A percentile compares a stretch with the other conserved stretches of the same genome.
Evolutionary conservation across 2,329 filamentous ascomycete species (phyloP).

Genomic region (Alternaria ventricosa): DNA sequence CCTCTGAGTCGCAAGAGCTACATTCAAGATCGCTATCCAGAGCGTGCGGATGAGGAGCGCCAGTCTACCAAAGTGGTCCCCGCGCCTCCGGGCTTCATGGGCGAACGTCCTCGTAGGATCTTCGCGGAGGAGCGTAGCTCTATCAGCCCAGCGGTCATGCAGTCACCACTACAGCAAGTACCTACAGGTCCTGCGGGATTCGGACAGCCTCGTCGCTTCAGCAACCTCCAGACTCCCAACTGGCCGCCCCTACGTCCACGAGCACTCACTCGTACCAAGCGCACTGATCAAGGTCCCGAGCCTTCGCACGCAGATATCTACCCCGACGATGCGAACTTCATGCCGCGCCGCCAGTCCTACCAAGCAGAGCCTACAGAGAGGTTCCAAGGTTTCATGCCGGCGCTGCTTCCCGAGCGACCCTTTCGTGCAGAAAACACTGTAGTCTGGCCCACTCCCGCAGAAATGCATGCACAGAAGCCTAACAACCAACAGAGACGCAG

Average conservation of each 20-base stretch:
- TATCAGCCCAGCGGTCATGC: not conserved
- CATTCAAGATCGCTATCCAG: not conserved
- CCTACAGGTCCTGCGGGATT: not conserved
- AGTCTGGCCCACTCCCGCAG: slow-evolving; percentile 27
- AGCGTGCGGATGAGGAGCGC: not conserved
- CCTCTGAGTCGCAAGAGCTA: not conserved
- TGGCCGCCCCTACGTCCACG: slow-evolving; percentile 4
- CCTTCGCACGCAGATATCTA: slow-evolving; percentile 41
- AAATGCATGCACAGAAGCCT: slow-evolving; percentile 11
- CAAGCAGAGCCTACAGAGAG: not conserved
- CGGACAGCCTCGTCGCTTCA: slow-evolving; percentile 2
- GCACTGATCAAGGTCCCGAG: slow-evolving; percentile 38
- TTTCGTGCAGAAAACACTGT: slow-evolving; percentile 1
- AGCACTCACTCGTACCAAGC: slow-evolving; percentile 24
- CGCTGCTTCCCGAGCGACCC: not conserved
- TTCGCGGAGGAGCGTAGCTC: slow-evolving; percentile 1
- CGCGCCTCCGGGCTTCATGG: slow-evolving; percentile 17
- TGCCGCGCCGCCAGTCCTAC: not conserved
- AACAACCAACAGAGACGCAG: not conserved
- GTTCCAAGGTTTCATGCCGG: not conserved
- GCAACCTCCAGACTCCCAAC: not conserved
- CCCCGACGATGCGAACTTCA: slow-evolving; percentile 34
- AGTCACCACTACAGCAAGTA: not conserved
- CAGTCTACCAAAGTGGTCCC: slow-evolving; percentile 10
- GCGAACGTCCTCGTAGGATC: slow-evolving; percentile 11